Evolutionary conservation across 1,139 yeast genomes (phyloP).

Genomic region (Magnusiomyces tetraspermus): DNA sequence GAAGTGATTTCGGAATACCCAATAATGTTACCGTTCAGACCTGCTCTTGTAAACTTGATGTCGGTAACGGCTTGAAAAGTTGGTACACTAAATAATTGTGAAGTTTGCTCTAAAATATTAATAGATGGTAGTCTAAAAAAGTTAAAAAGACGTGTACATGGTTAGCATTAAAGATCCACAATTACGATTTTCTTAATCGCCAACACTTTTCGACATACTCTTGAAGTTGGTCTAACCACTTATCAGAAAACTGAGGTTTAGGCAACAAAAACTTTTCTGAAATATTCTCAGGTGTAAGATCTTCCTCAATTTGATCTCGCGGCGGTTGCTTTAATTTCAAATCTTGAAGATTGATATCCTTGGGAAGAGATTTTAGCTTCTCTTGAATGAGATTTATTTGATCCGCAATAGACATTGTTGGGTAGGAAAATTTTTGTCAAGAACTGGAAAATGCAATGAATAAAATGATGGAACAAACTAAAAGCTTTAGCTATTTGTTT

Average conservation of each 20-base stretch:
- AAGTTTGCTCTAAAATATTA: constrained; percentile 25
- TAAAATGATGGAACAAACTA: no score
- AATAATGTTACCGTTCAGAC: constrained; percentile 60
- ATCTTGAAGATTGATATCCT: not conserved
- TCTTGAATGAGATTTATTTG: not conserved
- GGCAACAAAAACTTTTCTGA: not conserved
- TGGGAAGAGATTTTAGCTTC: not conserved
- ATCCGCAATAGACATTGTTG: not conserved
- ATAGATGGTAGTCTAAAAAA: constrained; percentile 30
- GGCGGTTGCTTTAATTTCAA: not conserved
- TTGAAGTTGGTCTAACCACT: constrained; percentile 2
- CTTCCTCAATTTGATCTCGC: not conserved
- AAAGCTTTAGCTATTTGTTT: no score
- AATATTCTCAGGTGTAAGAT: not conserved
- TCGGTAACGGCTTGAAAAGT: constrained; percentile 36
- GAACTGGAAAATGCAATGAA: no score
- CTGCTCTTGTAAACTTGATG: constrained; percentile 42
- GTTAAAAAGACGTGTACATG: no score
- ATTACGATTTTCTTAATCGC: no score
- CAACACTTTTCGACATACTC: no score
- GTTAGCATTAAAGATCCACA: no score
- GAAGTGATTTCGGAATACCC: constrained; percentile 55
- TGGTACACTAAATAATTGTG: constrained; percentile 31
- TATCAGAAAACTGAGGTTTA: not conserved
- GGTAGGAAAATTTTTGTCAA: not conserved